Evolutionary conservation across 106 monocot species (phyloP), one percentile per base, ranked within the genome.

Genomic region (Apostasia shenzhenica): DNA sequence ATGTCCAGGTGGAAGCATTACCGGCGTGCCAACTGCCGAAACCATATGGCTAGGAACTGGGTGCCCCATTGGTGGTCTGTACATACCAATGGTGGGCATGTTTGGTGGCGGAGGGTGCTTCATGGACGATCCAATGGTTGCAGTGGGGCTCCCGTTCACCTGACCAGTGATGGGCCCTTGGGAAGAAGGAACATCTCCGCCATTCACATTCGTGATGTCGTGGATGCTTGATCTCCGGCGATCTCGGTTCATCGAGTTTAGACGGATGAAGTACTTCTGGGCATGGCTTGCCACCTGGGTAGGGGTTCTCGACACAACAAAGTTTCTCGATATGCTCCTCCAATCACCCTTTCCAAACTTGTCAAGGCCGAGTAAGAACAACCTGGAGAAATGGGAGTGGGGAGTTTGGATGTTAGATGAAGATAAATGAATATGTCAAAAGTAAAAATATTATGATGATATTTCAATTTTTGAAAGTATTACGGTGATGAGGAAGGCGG

Each of bases 311-410:
- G 94, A 85, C 55, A 85, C 81, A 40, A 94, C 94, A 9, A 76
- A 94, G 58, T 91, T 94, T 42, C 94, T 76, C n/a, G 94, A 94
- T 70, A 94, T 94, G 83, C 94, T 94, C 62, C 94, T 78, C 94
- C 94, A 94, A 49, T 94, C 94, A 1, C 94, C 94, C 73, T 94
- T 94, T 3, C 94, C 94, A 68, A 83, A 94, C 70, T 91, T 94
- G 74, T 85, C 83, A 1, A 94, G 87, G 9, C 94, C 94, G 38
- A 94, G 71, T 63, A 94, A 64, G 77, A 94, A 94, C 61, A 94
- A 59, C 68, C 94, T 94, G 53, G 2, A 26, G 45, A 41, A 2
- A 65, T 47, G 48, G 48, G 26, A 44, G 26, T 48, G 8, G n/a
- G 1, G 13, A 6, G 13, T 37, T 48, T 48, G 8, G 8, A 47